A percentile compares a stretch with the other conserved stretches of the same genome.
phyloP scores from a whole-genome alignment of 257 asterid genomes.

The Misopates orontium region DNA sequence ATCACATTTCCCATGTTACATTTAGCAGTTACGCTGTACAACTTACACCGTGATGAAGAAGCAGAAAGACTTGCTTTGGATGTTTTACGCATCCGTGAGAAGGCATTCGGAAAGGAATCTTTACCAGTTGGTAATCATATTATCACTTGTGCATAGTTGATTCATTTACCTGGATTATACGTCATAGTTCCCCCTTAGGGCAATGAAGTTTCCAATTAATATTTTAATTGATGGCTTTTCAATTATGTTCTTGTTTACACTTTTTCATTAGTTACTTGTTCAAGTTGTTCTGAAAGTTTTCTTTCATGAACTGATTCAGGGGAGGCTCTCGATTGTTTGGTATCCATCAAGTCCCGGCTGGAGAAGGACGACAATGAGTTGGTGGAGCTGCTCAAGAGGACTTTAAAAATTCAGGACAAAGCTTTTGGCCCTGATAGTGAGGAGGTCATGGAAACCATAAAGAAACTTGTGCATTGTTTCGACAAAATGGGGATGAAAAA shows the following conservation, averaged over 20 bases:
- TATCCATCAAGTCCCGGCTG: conserved; percentile 62
- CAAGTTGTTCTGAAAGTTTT: conserved; percentile 13
- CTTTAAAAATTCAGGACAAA: conserved; percentile 72
- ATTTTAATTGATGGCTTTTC: neutral
- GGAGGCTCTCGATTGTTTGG: conserved; percentile 96
- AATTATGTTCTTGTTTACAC: neutral
- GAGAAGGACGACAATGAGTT: conserved; percentile 60
- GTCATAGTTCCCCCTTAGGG: conserved; percentile 3
- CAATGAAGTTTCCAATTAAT: conserved; percentile 7
- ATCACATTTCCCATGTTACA: conserved; percentile 83
- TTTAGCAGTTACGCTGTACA: conserved; percentile 72
- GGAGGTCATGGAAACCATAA: conserved; percentile 75
- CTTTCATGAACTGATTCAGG: conserved; percentile 40
- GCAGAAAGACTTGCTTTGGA: conserved; percentile 77
- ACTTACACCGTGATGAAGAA: conserved; percentile 71
- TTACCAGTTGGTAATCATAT: conserved; percentile 75
- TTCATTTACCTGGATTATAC: conserved; percentile 1
- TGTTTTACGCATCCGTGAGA: conserved; percentile 66
- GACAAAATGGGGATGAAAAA: conserved; percentile 67
- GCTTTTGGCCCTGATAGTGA: conserved; percentile 72
- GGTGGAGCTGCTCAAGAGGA: conserved; percentile 68
- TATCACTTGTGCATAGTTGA: conserved; percentile 7
- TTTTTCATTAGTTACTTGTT: neutral
- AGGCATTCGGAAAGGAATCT: conserved; percentile 81
- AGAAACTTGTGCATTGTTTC: conserved; percentile 63